Base-by-base conservation (phyloP, 1,284 basidiomycete genomes). In the Rhizoctonia solani region DNA sequence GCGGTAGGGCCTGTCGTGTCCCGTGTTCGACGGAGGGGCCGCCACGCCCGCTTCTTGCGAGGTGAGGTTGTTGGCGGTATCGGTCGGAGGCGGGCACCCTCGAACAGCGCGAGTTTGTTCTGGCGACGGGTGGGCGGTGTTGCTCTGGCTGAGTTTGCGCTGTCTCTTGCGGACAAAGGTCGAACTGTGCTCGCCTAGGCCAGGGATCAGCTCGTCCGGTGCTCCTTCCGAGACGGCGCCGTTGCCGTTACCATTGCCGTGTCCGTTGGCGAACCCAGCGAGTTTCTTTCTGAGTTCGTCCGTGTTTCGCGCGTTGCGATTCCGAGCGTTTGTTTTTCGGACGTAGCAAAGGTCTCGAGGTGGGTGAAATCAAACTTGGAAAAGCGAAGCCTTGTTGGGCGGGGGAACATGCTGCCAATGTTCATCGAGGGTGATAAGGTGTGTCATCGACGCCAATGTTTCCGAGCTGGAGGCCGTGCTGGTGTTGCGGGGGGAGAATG, bases 51-150 rank as follows among this genome's bases (percentile, higher is more conserved):
- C 25, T 34, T 11, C 32, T 34, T 11, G 4, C 4, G 32, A 4
- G 67, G 67, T 21, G 70, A 54, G 23, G 29, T 55, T 66, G 14
- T 70, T 53, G 14, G 30, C 55, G 53, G 61, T 42, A 46, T 56
- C 19, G 42, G 34, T 59, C 59, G 79, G 80, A 1, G 80, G 79
- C 37, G 82, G 49, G 78, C 79, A 30, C 86, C 85, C 76, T 98
- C 96, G 74, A 99, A 98, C 1, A 97, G 79, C 0, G 94, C 95
- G 73, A 98, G 85, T 78, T 98, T 98, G 30, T 88, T 89, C 63
- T 89, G 90, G 71, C 79, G 71, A 8, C 80, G 75, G 86, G 16
- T 84, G 79, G 0, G 87, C 82, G 8, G 55, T 47, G 69, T 86
- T 87, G 71, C 87, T 90, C 74, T 93, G 88, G 70, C 90, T 92